phyloP scores from a whole-genome alignment of 192 early-diverging fungal genomes.

The Backusella liffmaniae region DNA sequence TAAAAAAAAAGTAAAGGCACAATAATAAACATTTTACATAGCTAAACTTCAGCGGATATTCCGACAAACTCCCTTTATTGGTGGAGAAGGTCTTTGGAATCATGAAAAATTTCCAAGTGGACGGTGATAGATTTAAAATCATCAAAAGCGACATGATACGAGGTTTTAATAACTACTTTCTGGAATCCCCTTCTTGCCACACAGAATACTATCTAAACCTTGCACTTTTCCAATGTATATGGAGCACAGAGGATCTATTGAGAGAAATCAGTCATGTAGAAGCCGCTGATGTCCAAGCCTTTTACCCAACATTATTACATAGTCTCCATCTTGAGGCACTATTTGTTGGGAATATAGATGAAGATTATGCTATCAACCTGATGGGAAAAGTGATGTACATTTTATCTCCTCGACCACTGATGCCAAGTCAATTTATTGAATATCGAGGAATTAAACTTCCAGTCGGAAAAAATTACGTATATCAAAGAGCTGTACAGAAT shows the following conservation, averaged over 20 bases:
- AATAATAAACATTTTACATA: constrained; percentile 42
- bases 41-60: constrained; percentile 72
- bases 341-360: constrained; percentile 74
- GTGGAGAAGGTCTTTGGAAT: constrained; percentile 60
- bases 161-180: constrained; percentile 60
- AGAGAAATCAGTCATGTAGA: constrained; percentile 60
- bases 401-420: constrained; percentile 54
- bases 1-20: constrained; percentile 64
- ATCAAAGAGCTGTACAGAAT: constrained; percentile 52
- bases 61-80: constrained; percentile 73
- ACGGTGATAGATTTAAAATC: constrained; percentile 63
- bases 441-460: constrained; percentile 38
- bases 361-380: constrained; percentile 51
- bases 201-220: constrained; percentile 60
- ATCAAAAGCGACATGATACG: constrained; percentile 67
- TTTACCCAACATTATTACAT: constrained; percentile 61
- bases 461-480: constrained; percentile 30
- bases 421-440: constrained; percentile 37
- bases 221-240: constrained; percentile 64
- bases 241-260: constrained; percentile 70
- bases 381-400: constrained; percentile 47
- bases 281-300: constrained; percentile 58
- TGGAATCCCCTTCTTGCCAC: constrained; percentile 69
- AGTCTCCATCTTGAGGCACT: constrained; percentile 71
- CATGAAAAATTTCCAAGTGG: constrained; percentile 56